Base-by-base conservation (phyloP, 176 grass and related monocot species). In the Zizania latifolia region DNA sequence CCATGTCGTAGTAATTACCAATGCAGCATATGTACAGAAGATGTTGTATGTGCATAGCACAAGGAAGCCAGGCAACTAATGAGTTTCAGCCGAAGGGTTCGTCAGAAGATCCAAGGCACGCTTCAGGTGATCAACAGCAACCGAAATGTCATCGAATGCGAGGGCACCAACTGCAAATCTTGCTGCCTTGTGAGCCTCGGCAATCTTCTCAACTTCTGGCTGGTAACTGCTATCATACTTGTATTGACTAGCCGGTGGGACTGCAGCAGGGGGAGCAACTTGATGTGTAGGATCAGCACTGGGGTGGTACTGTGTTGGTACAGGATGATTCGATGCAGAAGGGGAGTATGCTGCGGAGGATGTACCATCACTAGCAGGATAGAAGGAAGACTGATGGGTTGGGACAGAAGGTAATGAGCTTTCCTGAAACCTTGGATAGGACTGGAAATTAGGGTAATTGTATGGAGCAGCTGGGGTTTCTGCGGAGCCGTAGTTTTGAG, bases 81-180 rank as follows among this genome's bases (percentile, higher is more conserved):
- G 78, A 50, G 79, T 75, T 80, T 99, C 89, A 28, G 91, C 91
- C 16, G 82, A 84, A 50, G 92, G 96, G 58, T 99, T 99, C 13
- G 92, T 92, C 58, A 99, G 73, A 48, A 99, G 87, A 77, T 99
- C 96, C 39, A 99, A 80, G 0, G 96, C 84, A 1, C 89, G 89
- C 77, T 86, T 88, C 10, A 99, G 77, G 58, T 86, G 82, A 81
- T 99, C 96, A 57, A 99, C 92, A 0, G 96, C 96, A 54, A 95
- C 81, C 6, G 87, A 75, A 22, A 95, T 92, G 1, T 99, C 96
- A 0, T 99, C 96, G 4, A 99, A 99, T 22, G 96, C 92, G 62
- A 99, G 96, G 64, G 96, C 89, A 1, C 96, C 92, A 3, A 99
- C 96, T 0, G 96, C 96, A 81, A 99, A 99, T 72, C 96, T 90